Conservation (phyloP, 2,329 filamentous ascomycete genomes). For the Mollisia scopiformis region DNA sequence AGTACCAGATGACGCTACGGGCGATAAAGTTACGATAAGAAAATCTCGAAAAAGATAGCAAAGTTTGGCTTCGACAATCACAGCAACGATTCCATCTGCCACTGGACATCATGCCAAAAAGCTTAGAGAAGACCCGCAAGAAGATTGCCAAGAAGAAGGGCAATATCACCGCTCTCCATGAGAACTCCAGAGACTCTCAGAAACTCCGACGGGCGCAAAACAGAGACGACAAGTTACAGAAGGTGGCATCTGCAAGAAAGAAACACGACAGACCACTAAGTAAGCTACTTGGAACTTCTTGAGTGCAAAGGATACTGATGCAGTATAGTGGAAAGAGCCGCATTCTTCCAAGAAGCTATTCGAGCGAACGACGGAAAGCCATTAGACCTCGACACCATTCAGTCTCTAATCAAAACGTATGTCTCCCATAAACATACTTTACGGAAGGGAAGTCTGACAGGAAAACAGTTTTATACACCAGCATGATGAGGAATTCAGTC, state of each 20-base stretch:
- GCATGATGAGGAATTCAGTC: conserved; percentile 70
- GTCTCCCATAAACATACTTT: conserved; percentile 43
- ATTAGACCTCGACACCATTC: conserved; percentile 58
- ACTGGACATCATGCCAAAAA: conserved; percentile 68
- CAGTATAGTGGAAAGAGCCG: conserved; percentile 63
- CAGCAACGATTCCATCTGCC: conserved; percentile 21
- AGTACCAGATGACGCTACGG: background rate
- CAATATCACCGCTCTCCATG: conserved; percentile 75
- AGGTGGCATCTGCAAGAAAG: conserved; percentile 67
- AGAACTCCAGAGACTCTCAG: conserved; percentile 85
- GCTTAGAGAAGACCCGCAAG: conserved; percentile 83
- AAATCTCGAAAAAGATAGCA: background rate
- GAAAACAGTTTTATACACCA: conserved; percentile 64
- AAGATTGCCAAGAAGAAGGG: conserved; percentile 87
- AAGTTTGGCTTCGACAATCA: background rate
- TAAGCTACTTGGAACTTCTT: conserved; percentile 40
- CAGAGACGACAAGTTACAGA: conserved; percentile 81
- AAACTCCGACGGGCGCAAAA: conserved; percentile 77
- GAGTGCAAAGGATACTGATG: conserved; percentile 17
- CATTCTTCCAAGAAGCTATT: conserved; percentile 72
- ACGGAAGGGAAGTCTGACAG: conserved; percentile 2
- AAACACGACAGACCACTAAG: conserved; percentile 76
- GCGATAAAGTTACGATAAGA: conserved; percentile 1
- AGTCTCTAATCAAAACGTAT: conserved; percentile 64
- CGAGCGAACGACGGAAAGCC: conserved; percentile 53